A percentile compares a stretch with the other conserved stretches of the same genome.
Evolutionary conservation across 768 basidiomycete species (phyloP).

Genomic region (Crassisporium funariophilum): DNA sequence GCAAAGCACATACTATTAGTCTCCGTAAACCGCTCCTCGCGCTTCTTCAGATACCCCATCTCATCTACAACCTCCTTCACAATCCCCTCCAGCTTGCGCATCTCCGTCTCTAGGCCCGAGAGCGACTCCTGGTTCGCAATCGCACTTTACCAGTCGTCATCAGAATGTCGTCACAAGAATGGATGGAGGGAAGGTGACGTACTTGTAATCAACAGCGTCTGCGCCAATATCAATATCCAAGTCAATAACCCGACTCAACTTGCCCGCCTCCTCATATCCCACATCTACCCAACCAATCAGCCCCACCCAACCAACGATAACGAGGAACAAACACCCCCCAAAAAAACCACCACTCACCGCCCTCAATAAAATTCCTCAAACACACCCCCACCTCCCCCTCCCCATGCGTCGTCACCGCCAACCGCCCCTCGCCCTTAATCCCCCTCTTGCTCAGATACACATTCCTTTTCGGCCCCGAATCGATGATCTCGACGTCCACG

Average conservation of each 20-base stretch:
- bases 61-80: slow-evolving; percentile 96
- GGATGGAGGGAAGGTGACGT: slow-evolving; percentile 28
- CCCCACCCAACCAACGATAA: no score
- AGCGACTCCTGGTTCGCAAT: slow-evolving; percentile 98
- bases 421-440: slow-evolving; percentile 87
- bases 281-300: slow-evolving; percentile 39
- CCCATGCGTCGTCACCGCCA: slow-evolving; percentile 92
- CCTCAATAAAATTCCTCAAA: slow-evolving; percentile 79
- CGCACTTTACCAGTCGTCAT: slow-evolving; percentile 54
- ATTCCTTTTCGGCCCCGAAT: slow-evolving; percentile 82
- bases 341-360: slow-evolving; percentile 44
- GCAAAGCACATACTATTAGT: slow-evolving; percentile 79
- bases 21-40: slow-evolving; percentile 85
- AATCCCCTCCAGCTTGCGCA: slow-evolving; percentile 95
- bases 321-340: neutral
- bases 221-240: slow-evolving; percentile 97
- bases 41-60: slow-evolving; percentile 83
- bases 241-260: slow-evolving; percentile 74
- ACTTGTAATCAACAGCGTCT: slow-evolving; percentile 99
- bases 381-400: slow-evolving; percentile 97
- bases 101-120: slow-evolving; percentile 94
- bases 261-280: slow-evolving; percentile 45
- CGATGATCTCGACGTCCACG: slow-evolving; percentile 92
- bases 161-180: slow-evolving; percentile 3
- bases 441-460: slow-evolving; percentile 88